These are phyloP conservation scores for Hyaloscypha bicolor DNA, from an alignment of 495 filamentous ascomycete genomes.

Conservation along the genomic window DNA sequence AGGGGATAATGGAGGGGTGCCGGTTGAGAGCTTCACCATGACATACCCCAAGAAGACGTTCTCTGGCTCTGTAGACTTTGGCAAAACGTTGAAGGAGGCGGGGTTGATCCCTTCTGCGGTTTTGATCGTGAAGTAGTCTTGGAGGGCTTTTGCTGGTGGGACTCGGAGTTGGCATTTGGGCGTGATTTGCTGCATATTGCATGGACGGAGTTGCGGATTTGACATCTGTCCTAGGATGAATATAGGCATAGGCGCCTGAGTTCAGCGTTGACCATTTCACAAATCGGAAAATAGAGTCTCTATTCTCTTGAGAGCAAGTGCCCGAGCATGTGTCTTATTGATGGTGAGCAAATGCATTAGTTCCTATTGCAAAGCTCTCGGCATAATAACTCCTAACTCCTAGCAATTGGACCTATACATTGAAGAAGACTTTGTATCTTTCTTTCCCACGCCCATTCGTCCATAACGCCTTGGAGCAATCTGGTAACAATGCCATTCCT, in stretches of 20 bases:
- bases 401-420: too few relatives aligned
- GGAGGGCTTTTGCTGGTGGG: conserved; percentile 3
- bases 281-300: background rate
- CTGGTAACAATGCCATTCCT: conserved; percentile 19
- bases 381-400: background rate
- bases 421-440: background rate
- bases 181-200: background rate
- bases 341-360: background rate
- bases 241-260: too few relatives aligned
- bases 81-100: conserved; percentile 88
- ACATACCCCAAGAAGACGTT: conserved; percentile 89
- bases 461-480: conserved; percentile 18
- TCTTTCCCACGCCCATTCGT: background rate
- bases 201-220: background rate
- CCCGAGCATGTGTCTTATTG: background rate
- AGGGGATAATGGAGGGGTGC: conserved; percentile 43
- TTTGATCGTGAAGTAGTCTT: conserved; percentile 66
- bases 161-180: background rate
- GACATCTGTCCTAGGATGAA: too few relatives aligned
- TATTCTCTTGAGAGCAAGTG: background rate
- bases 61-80: conserved; percentile 73
- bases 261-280: background rate
- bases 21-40: conserved; percentile 75
- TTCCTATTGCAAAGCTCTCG: background rate
- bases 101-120: conserved; percentile 87